Evolutionary conservation across 2,329 filamentous ascomycete genomes (phyloP), one percentile per base, ranked within the genome.

Genomic region (Ophiosphaerella korrae): DNA sequence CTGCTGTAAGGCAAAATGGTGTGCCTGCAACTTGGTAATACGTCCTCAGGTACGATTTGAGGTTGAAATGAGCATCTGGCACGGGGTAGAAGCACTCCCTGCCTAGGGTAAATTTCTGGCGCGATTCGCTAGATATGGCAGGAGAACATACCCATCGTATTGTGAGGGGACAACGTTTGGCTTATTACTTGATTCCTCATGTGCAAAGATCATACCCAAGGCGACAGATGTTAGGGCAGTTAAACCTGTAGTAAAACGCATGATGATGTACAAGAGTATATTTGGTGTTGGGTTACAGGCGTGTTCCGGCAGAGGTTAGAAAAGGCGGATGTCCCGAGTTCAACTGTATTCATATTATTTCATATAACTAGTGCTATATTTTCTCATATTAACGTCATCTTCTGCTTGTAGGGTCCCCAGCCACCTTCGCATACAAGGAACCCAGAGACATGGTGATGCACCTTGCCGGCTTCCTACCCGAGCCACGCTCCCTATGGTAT

Each of bases 21-120:
- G 63, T 65, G n/a, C 66, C 65, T 9, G 66, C 66, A 1, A 69
- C 65, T 45, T 69, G 66, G 41, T 68, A 68, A 64, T 65, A 69
- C 16, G 57, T 67, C 32, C 66, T 65, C 0, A 68, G 52, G 34
- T 68, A 69, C 21, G 53, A 48, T 21, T 67, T 42, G 12, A 67
- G 60, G 35, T 63, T 52, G 53, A 68, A 67, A n/a, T 55, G 57
- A 21, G 62, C 46, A 26, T 62, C 60, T 32, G 65, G 63, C 0
- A 61, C 55, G 3, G 66, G 66, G 44, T 68, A 69, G 41, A 63
- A 68, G 31, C 66, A 69, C 35, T 52, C 42, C 16, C 49, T 57
- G n/a, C 1, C 3, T 12, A 1, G 8, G 36, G 21, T 50, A 6
- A 53, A 48, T n/a, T 26, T 16, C 11, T 16, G 29, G 4, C 33